Evolutionary conservation across 257 asterid species (phyloP).

Genomic region (Gardenia jasminoides): DNA sequence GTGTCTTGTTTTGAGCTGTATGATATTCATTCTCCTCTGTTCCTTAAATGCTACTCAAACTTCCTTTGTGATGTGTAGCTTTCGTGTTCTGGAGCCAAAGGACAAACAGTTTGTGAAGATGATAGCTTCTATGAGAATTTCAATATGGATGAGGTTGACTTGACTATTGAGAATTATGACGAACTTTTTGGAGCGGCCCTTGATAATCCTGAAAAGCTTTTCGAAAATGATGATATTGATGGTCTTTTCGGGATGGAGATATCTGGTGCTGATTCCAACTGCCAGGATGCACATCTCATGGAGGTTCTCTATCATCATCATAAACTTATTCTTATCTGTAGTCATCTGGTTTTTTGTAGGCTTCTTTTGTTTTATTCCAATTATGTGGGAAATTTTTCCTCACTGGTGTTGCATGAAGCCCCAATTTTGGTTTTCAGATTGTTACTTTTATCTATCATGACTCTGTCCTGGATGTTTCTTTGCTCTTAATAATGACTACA

Average conservation of each 20-base stretch:
- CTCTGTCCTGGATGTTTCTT: background rate
- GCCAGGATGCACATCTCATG: slow-evolving; percentile 40
- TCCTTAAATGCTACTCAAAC: slow-evolving; percentile 12
- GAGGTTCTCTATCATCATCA: slow-evolving; percentile 39
- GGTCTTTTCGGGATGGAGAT: slow-evolving; percentile 56
- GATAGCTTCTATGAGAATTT: slow-evolving; percentile 50
- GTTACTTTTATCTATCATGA: background rate
- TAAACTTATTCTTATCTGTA: background rate
- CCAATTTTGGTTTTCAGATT: background rate
- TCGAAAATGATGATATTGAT: slow-evolving; percentile 53
- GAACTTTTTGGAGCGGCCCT: slow-evolving; percentile 65
- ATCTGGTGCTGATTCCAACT: slow-evolving; percentile 48
- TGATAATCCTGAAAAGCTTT: slow-evolving; percentile 48
- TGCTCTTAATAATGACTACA: background rate
- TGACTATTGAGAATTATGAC: slow-evolving; percentile 61
- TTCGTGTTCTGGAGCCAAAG: slow-evolving; percentile 44
- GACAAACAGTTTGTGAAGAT: slow-evolving; percentile 35
- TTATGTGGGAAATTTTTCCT: background rate
- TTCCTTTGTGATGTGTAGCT: slow-evolving; percentile 42
- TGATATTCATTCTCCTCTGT: background rate
- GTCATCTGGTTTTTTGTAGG: background rate
- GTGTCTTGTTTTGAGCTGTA: background rate
- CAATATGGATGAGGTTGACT: slow-evolving; percentile 66
- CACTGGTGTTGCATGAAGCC: background rate
- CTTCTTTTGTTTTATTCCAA: background rate